Base-by-base conservation (phyloP, 2,329 filamentous ascomycete species). In the Diplodia intermedia region DNA sequence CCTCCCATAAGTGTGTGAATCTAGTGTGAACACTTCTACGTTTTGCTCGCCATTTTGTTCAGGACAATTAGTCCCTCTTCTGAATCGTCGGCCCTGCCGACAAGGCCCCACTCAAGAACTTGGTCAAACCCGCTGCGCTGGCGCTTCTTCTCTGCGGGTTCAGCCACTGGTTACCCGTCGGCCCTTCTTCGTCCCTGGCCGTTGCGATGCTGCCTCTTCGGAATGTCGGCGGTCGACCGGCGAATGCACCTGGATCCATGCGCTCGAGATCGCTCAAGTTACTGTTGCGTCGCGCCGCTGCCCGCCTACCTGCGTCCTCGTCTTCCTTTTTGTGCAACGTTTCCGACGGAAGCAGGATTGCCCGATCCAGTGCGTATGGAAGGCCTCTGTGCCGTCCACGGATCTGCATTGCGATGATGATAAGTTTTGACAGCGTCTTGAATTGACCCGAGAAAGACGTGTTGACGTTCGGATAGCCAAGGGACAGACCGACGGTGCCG, bases 401-500 rank as follows among this genome's bases (percentile, higher is more conserved):
- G 68, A 90, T 80, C 79, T 88, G 86, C 88, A 90, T 90, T 12
- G 88, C 87, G 69, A 89, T 86, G 72, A 90, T 87, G 71, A 90
- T 83, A 69, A 90, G 82, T 73, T 89, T 90, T 20, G 84, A 87
- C 7, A 97, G 79, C 0, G 89, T 85, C 14, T 85, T 88, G 78
- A 99, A 97, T 72, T 97, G 88, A 0, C 87, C 90, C 38, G 88
- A 93, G 71, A 99, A 93, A 0, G 91, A 93, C 0, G 93, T 86
- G 78, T 97, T 91, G 77, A 89, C 84, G 23, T 81, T 83, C 0
- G 91, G 85, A 70, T 94, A 97, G 6, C 95, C 95, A 18, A 99
- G 85, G 61, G 90, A 94, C 68, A 99, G 82, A 0, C 95, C 95
- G 31, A 99, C 95, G 0, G 95, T 99, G 70, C 95, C 96, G 72